Base-by-base conservation (phyloP, 768 basidiomycete species). In the Auriscalpium microsporum region DNA sequence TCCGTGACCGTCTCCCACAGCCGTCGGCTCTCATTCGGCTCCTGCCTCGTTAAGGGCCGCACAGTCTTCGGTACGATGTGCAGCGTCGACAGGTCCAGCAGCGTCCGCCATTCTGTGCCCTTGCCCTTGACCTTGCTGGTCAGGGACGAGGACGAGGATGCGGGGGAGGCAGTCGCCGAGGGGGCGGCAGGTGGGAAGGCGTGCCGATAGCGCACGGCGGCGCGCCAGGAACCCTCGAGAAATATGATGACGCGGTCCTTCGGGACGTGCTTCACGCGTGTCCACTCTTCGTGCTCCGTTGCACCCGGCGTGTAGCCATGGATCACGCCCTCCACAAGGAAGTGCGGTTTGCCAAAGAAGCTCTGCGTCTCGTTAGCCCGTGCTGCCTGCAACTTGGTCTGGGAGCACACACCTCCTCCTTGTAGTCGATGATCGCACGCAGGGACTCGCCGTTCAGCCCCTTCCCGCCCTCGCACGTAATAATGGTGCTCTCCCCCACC, bases 221-320 rank as follows among this genome's bases (percentile, higher is more conserved):
- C 84, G 56, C 82, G 77, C 96, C 96, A 99, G 45, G 83, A 81
- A 1, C 96, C 96, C 53, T 95, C 91, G 55, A 97, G 80, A 44
- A 81, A 77, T 8, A 89, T 94, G 10, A 92, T 84, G 48, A 93
- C 70, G 49, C 82, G 77, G 33, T 83, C 78, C 46, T 77, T 73
- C 4, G 95, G 94, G 10, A 99, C 93, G 59, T 97, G 89, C 71
- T 90, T 97, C 62, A 93, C 81, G 65, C 83, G 86, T 40, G 83
- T 86, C 87, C 89, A 91, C 59, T 83, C 83, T 59, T 81, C 74
- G 63, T 83, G 79, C 56, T 80, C 66, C 7, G 74, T 76, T 49
- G 83, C 79, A 52, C 78, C 82, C 19, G 85, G 82, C 45, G 79
- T 75, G 49, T 90, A 89, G 23, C 81, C 81, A 72, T 95, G 92